phyloP scores from a whole-genome alignment of 352 stramenopile genomes.

The Hyaloperonospora arabidopsidis region DNA sequence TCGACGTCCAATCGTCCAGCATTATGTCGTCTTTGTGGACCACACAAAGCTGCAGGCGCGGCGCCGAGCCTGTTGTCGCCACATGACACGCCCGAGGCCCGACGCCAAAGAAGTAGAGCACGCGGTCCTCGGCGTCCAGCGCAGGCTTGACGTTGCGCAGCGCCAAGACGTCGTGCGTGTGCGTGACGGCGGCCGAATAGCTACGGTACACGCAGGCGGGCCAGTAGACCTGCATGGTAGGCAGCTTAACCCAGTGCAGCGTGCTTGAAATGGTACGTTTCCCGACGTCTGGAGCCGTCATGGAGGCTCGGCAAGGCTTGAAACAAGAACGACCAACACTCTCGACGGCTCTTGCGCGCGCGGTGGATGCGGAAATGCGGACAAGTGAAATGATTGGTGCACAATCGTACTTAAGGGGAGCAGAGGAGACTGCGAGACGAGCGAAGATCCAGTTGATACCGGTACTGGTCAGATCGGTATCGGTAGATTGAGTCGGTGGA shows the following conservation, averaged over 20 bases:
- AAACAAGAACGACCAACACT: not conserved
- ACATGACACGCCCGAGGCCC: slow-evolving; percentile 28
- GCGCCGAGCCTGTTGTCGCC: slow-evolving; percentile 24
- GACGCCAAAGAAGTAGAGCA: slow-evolving; percentile 81
- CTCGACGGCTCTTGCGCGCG: not conserved
- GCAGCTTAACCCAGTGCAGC: slow-evolving; percentile 50
- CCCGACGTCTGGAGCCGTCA: slow-evolving; percentile 3
- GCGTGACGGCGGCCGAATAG: slow-evolving; percentile 38
- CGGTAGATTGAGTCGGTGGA: too few relatives aligned
- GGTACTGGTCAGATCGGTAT: too few relatives aligned
- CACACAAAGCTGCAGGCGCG: slow-evolving; percentile 48
- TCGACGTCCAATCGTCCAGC: slow-evolving; percentile 12
- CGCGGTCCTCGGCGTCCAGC: slow-evolving; percentile 55
- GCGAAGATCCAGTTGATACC: too few relatives aligned
- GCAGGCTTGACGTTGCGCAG: slow-evolving; percentile 41
- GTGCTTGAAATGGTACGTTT: not conserved
- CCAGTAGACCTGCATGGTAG: slow-evolving; percentile 54
- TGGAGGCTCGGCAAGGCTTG: slow-evolving; percentile 1
- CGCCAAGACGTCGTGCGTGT: slow-evolving; percentile 41
- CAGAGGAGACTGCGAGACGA: not conserved
- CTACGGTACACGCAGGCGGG: slow-evolving; percentile 56
- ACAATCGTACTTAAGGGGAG: slow-evolving; percentile 14
- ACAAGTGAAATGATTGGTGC: slow-evolving; percentile 9
- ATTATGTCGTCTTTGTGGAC: slow-evolving; percentile 34
- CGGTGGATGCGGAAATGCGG: slow-evolving; percentile 16